A percentile compares a stretch with the other conserved stretches of the same genome.
Evolutionary conservation across 345 rosid species (phyloP).

Genomic region (Rubroshorea leprosula): DNA sequence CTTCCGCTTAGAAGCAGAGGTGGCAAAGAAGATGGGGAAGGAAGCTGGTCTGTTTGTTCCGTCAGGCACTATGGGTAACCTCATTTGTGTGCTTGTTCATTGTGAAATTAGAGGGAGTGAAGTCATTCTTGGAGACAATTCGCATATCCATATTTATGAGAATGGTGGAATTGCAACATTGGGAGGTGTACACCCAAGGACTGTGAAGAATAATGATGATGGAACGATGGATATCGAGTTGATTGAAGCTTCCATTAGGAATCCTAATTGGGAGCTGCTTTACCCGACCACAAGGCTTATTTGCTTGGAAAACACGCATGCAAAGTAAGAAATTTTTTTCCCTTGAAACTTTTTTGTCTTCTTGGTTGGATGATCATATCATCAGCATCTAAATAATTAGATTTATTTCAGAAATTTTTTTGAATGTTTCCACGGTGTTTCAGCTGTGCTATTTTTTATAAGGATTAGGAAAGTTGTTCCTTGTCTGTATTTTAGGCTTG

Average conservation of each 20-base stretch:
- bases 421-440: constrained; percentile 1
- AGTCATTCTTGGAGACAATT: constrained; percentile 80
- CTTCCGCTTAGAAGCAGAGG: constrained; percentile 49
- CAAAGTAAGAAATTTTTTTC: constrained; percentile 50
- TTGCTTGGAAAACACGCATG: constrained; percentile 89
- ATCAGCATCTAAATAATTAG: not conserved
- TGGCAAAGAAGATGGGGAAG: constrained; percentile 70
- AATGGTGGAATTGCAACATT: constrained; percentile 84
- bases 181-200: constrained; percentile 85
- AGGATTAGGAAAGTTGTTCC: too few species aligned
- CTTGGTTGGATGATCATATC: constrained; percentile 8
- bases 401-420: too few species aligned
- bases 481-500: not conserved
- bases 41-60: constrained; percentile 90
- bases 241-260: constrained; percentile 75
- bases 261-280: constrained; percentile 61
- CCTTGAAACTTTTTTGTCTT: not conserved
- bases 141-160: constrained; percentile 75
- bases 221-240: constrained; percentile 71
- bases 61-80: constrained; percentile 95
- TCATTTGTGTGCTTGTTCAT: constrained; percentile 82
- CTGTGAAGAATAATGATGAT: constrained; percentile 68
- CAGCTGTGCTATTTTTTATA: not conserved
- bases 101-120: constrained; percentile 91
- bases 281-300: constrained; percentile 84